phyloP scores from a whole-genome alignment of 2,329 filamentous ascomycete species.

The Fusarium irregulare region DNA sequence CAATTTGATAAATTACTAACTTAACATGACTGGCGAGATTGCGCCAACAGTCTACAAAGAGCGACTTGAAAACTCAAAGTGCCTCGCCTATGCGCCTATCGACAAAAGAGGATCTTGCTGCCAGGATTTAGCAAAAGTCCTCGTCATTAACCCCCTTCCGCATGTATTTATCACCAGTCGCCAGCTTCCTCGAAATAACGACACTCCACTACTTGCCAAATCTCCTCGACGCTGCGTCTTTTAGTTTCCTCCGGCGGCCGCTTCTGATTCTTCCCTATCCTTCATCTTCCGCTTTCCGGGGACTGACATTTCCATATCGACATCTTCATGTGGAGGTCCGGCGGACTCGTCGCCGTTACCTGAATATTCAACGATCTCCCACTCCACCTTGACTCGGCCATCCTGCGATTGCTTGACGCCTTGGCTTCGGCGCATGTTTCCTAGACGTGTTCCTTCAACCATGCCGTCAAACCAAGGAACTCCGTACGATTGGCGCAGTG shows the following conservation, averaged over 20 bases:
- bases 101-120: conserved; percentile 5
- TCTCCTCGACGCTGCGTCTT: neutral
- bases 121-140: conserved; percentile 2
- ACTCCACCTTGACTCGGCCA: conserved; percentile 76
- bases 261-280: conserved; percentile 52
- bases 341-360: conserved; percentile 53
- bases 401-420: conserved; percentile 67
- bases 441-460: conserved; percentile 79
- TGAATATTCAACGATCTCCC: conserved; percentile 84
- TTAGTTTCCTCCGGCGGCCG: conserved; percentile 13
- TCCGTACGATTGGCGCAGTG: conserved; percentile 69
- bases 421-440: conserved; percentile 72
- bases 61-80: neutral
- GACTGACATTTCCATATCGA: conserved; percentile 50
- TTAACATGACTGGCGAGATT: conserved; percentile 5
- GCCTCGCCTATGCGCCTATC: conserved; percentile 4
- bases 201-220: neutral
- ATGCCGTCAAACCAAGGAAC: conserved; percentile 89
- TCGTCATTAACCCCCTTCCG: conserved; percentile 17
- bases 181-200: conserved; percentile 14
- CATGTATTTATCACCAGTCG: conserved; percentile 17
- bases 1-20: conserved; percentile 14
- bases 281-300: conserved; percentile 66
- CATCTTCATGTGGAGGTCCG: conserved; percentile 46
- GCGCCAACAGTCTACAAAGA: neutral